Conservation (phyloP, 176 grass and related monocot genomes). For the Rhynchospora breviuscula region DNA sequence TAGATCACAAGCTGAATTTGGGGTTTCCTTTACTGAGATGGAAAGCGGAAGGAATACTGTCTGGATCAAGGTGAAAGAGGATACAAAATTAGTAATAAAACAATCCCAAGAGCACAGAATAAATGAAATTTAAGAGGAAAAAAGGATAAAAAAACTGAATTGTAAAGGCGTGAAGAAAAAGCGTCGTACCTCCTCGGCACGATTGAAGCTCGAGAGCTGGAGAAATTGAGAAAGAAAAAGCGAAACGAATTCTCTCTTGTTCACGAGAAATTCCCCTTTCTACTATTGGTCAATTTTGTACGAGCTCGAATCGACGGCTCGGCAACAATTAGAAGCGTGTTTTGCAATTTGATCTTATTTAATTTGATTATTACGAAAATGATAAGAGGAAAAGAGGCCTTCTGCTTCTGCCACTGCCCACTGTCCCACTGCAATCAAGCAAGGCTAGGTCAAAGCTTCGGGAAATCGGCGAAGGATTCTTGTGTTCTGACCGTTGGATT, state of each 20-base stretch:
- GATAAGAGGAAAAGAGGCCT: not conserved
- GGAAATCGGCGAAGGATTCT: not conserved
- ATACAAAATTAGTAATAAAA: not conserved
- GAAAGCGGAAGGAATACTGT: not conserved
- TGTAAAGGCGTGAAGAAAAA: not conserved
- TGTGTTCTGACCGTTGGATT: not conserved
- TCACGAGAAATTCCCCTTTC: not conserved
- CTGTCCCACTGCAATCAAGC: too few species aligned
- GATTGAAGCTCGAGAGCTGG: not conserved
- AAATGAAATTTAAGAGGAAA: not conserved
- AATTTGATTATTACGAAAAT: not conserved
- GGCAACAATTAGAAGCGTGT: not conserved
- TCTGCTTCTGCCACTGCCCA: too few species aligned
- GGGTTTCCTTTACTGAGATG: not conserved
- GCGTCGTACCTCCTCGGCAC: not conserved
- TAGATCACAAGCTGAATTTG: constrained; percentile 1
- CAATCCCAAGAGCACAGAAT: too few species aligned
- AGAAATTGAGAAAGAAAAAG: not conserved
- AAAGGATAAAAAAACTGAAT: not conserved
- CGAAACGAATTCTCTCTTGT: not conserved
- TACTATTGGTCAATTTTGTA: not conserved
- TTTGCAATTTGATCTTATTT: not conserved
- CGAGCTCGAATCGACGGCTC: not conserved
- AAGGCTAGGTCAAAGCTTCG: too few species aligned
- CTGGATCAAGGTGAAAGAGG: not conserved